Conservation (phyloP, 2,329 filamentous ascomycete species). For the Diaporthe aspalathi region DNA sequence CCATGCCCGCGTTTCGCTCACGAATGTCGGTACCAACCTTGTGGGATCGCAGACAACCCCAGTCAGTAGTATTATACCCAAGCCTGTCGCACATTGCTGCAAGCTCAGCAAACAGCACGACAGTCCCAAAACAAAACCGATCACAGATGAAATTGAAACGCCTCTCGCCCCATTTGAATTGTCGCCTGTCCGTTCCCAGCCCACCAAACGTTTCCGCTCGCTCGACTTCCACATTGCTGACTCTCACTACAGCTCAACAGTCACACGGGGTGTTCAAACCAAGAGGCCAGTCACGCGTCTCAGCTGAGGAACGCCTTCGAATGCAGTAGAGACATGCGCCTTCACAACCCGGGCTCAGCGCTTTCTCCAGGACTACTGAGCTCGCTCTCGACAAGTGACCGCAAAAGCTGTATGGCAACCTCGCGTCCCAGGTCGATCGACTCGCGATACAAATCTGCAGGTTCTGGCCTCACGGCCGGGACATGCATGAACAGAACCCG, state of each 20-base stretch:
- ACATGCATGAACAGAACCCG: conserved; percentile 80
- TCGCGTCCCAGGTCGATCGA: conserved; percentile 62
- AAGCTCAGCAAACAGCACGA: neutral
- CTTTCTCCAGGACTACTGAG: conserved; percentile 40
- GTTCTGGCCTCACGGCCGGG: conserved; percentile 80
- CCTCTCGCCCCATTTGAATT: neutral
- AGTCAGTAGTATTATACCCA: too few species aligned
- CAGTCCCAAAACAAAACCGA: neutral
- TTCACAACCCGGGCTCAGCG: conserved; percentile 3
- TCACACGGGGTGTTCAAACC: neutral
- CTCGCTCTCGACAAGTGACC: conserved; percentile 67
- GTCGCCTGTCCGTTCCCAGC: neutral
- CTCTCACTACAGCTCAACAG: neutral
- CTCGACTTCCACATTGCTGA: neutral
- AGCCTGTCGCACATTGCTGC: neutral
- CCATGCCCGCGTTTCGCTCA: neutral
- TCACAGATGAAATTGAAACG: neutral
- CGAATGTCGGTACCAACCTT: neutral
- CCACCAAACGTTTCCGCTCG: conserved; percentile 3
- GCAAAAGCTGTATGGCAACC: conserved; percentile 65
- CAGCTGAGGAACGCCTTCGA: neutral
- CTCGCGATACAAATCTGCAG: conserved; percentile 64
- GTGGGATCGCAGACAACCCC: too few species aligned
- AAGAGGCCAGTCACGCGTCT: neutral
- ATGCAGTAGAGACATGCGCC: neutral